A percentile compares a stretch with the other conserved stretches of the same genome.
Evolutionary conservation across 305 asterid species (phyloP).

Genomic region (Plantago coronopus): DNA sequence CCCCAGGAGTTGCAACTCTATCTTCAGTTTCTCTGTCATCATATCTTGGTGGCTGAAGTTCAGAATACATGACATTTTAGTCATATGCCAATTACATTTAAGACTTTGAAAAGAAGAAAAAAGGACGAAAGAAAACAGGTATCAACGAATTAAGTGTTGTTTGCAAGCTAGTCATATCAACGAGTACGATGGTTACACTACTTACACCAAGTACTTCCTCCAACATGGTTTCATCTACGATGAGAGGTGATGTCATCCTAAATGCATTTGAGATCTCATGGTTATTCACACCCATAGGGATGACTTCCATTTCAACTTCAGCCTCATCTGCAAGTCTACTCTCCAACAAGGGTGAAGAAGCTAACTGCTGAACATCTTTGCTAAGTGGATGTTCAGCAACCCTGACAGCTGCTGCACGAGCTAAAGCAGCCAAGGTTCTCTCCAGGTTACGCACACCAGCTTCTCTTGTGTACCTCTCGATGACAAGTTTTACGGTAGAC

Average conservation of each 20-base stretch:
- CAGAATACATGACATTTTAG: conserved; percentile 23
- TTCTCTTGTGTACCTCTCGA: conserved; percentile 95
- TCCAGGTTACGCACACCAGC: conserved; percentile 97
- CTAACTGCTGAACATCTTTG: conserved; percentile 78
- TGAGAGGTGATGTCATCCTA: conserved; percentile 57
- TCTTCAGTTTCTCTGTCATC: conserved; percentile 91
- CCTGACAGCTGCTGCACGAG: conserved; percentile 95
- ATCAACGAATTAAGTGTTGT: conserved; percentile 18
- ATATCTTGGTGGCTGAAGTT: conserved; percentile 78
- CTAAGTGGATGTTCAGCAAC: conserved; percentile 92
- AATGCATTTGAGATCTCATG: conserved; percentile 77
- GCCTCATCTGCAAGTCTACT: conserved; percentile 82
- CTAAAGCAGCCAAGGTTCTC: conserved; percentile 95
- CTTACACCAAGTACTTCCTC: conserved; percentile 99
- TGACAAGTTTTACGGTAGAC: conserved; percentile 81
- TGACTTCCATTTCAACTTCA: conserved; percentile 98
- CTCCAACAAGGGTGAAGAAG: conserved; percentile 69
- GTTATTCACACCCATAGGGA: conserved; percentile 77
- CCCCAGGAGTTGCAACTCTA: conserved; percentile 87
- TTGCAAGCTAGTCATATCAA: background rate
- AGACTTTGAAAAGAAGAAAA: conserved; percentile 10
- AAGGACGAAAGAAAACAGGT: conserved; percentile 10
- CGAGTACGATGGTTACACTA: conserved; percentile 3
- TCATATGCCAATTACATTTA: conserved; percentile 17
- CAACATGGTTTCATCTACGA: conserved; percentile 91